Conservation (phyloP, 2,329 filamentous ascomycete species). For the Truncatella angustata region DNA sequence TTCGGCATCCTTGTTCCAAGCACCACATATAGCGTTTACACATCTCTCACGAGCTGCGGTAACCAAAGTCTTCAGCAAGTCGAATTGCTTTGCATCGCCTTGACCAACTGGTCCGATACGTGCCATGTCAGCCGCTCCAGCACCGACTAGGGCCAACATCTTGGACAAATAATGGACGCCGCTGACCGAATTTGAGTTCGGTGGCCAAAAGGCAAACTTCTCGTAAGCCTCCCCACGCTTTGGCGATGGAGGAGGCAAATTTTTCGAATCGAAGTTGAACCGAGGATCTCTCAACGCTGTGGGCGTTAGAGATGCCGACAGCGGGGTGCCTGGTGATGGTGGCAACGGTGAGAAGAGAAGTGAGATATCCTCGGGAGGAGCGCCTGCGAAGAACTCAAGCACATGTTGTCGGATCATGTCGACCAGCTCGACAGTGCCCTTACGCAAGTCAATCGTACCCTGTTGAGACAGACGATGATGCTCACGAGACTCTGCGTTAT, state of each 20-base stretch:
- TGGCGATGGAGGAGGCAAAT: slow-evolving; percentile 73
- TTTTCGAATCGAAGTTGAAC: slow-evolving; percentile 77
- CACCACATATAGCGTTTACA: slow-evolving; percentile 79
- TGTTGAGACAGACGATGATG: slow-evolving; percentile 78
- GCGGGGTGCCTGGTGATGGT: slow-evolving; percentile 66
- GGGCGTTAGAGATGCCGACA: slow-evolving; percentile 51
- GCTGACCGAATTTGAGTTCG: slow-evolving; percentile 85
- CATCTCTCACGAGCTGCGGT: slow-evolving; percentile 79
- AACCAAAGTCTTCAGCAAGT: slow-evolving; percentile 74
- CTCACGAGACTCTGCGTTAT: slow-evolving; percentile 74
- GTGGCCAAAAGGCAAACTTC: slow-evolving; percentile 94
- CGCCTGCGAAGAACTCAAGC: slow-evolving; percentile 78
- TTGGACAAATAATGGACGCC: slow-evolving; percentile 88
- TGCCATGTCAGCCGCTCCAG: slow-evolving; percentile 82
- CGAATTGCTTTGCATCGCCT: slow-evolving; percentile 56
- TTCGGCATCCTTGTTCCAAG: slow-evolving; percentile 92
- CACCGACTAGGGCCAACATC: slow-evolving; percentile 79
- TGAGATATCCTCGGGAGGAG: slow-evolving; percentile 88
- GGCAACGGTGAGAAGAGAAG: slow-evolving; percentile 80
- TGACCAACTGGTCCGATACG: slow-evolving; percentile 64
- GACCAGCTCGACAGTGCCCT: slow-evolving; percentile 78
- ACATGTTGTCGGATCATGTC: slow-evolving; percentile 78
- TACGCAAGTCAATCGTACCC: slow-evolving; percentile 69
- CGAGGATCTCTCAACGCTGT: slow-evolving; percentile 65
- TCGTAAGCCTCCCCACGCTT: slow-evolving; percentile 85